These are phyloP conservation scores for Paragyromitra xinjiangensis DNA, from an alignment of 495 filamentous ascomycete genomes.

Conservation along the genomic window DNA sequence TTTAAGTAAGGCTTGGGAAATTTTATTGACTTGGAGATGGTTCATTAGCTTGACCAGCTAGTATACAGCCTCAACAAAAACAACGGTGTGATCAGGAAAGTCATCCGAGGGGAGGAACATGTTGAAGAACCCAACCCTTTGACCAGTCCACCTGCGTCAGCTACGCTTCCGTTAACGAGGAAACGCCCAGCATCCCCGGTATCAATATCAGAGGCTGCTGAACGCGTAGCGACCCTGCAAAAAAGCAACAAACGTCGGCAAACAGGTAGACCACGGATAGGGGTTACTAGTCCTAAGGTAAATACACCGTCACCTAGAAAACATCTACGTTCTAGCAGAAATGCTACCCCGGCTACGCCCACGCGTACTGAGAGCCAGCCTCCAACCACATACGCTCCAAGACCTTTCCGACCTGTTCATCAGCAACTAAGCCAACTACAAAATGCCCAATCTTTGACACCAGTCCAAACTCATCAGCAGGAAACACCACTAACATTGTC, in stretches of 20 bases:
- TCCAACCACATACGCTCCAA: constrained; percentile 53
- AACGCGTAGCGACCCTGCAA: constrained; percentile 61
- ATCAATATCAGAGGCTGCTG: constrained; percentile 68
- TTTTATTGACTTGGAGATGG: constrained; percentile 46
- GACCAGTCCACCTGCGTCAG: constrained; percentile 53
- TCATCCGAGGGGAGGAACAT: constrained; percentile 51
- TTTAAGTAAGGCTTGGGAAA: neutral
- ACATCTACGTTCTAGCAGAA: constrained; percentile 55
- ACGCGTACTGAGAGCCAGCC: constrained; percentile 50
- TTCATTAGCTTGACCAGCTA: constrained; percentile 63
- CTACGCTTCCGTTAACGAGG: constrained; percentile 51
- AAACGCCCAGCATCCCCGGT: constrained; percentile 67
- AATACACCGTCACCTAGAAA: constrained; percentile 57
- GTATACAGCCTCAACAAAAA: constrained; percentile 64
- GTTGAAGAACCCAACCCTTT: constrained; percentile 49
- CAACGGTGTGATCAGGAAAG: constrained; percentile 65
- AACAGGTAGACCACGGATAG: constrained; percentile 52
- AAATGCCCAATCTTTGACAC: constrained; percentile 52
- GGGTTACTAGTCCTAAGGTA: constrained; percentile 44
- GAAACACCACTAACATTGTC: constrained; percentile 59
- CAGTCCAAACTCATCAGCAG: constrained; percentile 56
- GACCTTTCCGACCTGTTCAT: constrained; percentile 56
- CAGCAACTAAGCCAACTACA: constrained; percentile 58
- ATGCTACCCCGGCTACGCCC: constrained; percentile 54
- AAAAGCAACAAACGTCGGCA: constrained; percentile 57